These are phyloP conservation scores for Cryptococcus maquisensis DNA, from an alignment of 1,284 basidiomycete species.

Conservation along the genomic window DNA sequence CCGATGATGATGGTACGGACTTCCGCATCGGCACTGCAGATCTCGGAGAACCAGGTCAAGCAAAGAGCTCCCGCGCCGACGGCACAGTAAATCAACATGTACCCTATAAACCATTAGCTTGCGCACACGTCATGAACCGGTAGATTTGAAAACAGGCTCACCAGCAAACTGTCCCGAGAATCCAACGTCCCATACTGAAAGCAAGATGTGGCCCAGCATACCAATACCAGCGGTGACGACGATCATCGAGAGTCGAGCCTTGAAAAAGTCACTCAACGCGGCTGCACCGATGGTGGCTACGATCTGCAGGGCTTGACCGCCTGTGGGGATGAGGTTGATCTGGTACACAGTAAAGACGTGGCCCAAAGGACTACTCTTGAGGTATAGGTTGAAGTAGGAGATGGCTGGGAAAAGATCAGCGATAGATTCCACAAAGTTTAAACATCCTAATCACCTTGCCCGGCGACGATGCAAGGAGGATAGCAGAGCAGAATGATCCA, in stretches of 20 bases:
- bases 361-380: slow-evolving; percentile 2
- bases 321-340: slow-evolving; percentile 10
- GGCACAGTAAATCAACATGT: slow-evolving; percentile 9
- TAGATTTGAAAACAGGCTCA: neutral
- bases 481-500: slow-evolving; percentile 6
- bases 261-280: slow-evolving; percentile 2
- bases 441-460: neutral
- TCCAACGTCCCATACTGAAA: slow-evolving; percentile 4
- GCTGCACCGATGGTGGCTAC: slow-evolving; percentile 3
- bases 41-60: slow-evolving; percentile 7
- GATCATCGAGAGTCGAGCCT: slow-evolving; percentile 1
- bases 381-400: slow-evolving; percentile 7
- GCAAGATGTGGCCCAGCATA: slow-evolving; percentile 5
- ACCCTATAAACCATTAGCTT: neutral
- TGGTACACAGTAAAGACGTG: slow-evolving; percentile 6
- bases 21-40: slow-evolving; percentile 7
- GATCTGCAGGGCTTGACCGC: slow-evolving; percentile 8
- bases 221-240: slow-evolving; percentile 2
- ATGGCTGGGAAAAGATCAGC: neutral
- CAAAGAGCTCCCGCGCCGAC: slow-evolving; percentile 2
- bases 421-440: neutral
- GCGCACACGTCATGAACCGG: too few relatives aligned
- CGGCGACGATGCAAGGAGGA: slow-evolving; percentile 1
- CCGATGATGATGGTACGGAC: slow-evolving; percentile 5
- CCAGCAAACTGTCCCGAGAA: slow-evolving; percentile 4